Evolutionary conservation across 345 rosid species (phyloP).

Genomic region (Orychophragmus violaceus): DNA sequence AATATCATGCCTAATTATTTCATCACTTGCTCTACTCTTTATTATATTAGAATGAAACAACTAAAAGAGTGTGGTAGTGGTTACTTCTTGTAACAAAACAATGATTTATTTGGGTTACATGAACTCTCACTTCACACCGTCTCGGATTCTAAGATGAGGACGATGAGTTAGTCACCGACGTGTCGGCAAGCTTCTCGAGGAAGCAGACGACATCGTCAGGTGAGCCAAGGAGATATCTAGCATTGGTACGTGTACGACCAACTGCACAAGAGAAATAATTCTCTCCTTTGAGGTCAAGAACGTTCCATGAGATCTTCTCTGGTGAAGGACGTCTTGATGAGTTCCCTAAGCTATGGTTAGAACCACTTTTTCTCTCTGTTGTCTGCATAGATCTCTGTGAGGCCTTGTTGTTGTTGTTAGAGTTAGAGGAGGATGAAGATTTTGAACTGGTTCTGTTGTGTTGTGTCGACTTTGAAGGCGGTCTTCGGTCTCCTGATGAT

Average conservation of each 20-base stretch:
- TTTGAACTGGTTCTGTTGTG: slow-evolving; percentile 63
- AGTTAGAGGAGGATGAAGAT: slow-evolving; percentile 42
- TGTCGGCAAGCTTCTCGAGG: slow-evolving; percentile 53
- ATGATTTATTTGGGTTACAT: slow-evolving; percentile 21
- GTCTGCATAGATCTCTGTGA: slow-evolving; percentile 45
- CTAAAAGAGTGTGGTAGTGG: slow-evolving; percentile 22
- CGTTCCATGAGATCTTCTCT: slow-evolving; percentile 87
- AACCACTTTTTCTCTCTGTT: slow-evolving; percentile 45
- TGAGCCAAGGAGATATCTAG: slow-evolving; percentile 65
- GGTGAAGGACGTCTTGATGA: slow-evolving; percentile 53
- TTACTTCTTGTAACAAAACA: slow-evolving; percentile 5
- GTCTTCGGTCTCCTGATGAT: slow-evolving; percentile 49
- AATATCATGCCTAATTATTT: too few relatives aligned
- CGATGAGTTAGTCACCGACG: slow-evolving; percentile 8
- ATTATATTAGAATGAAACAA: slow-evolving; percentile 23
- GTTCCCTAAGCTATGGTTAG: slow-evolving; percentile 39
- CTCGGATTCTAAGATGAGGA: slow-evolving; percentile 1
- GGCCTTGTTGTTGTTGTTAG: slow-evolving; percentile 35
- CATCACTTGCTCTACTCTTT: slow-evolving; percentile 19
- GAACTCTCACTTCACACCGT: slow-evolving; percentile 3
- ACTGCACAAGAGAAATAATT: slow-evolving; percentile 97
- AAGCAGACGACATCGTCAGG: slow-evolving; percentile 80
- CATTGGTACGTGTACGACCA: slow-evolving; percentile 73
- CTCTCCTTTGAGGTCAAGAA: slow-evolving; percentile 95
- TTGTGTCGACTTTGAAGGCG: slow-evolving; percentile 49